Evolutionary conservation across 257 asterid species (phyloP), one percentile per base, ranked within the genome.

Genomic region (Solanum tarijense): DNA sequence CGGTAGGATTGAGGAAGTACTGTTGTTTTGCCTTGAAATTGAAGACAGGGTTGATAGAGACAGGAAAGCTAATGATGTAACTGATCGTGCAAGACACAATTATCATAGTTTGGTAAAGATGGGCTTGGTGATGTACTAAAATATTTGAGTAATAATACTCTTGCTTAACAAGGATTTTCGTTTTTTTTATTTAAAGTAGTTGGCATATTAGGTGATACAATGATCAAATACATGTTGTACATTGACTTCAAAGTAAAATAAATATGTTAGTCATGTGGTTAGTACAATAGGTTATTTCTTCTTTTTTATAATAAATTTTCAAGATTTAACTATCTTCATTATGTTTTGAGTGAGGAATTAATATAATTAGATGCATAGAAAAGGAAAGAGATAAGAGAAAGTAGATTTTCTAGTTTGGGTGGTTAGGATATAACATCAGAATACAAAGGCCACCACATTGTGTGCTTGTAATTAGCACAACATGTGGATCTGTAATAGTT

Each of bases 1-100:
- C 46, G 46, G 13, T 43, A 43, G 6, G 52, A 48, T 48, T 18
- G 25, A 55, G 12, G 10, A 58, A 74, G 55, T 38, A 20, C 74
- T 41, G 41, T 87, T 62, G 65, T 39, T 27, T 74, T 72, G 31
- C 25, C 92, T 90, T 92, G 4, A 86, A 88, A 90, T 74, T 90
- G 87, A 92, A 92, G 93, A 90, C 31, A 88, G 85, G 78, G 32
- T 36, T 88, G 92, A 88, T 89, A 62, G 89, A 89, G 91, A 90
- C 90, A 81, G 39, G 27, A 83, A 31, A 90, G 79, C 90, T 71
- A 85, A 90, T 88, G 76, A 90, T 89, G 89, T 58, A 75, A 68
- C 87, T 85, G 73, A 83, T 87, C 87, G 48, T 87, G 93, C 88
- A 91, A 89, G 92, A 72, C 83, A 86, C 25, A 55, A 88, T 73